Evolutionary conservation across 1,284 basidiomycete species (phyloP).

Genomic region (Chondrostereum purpureum): DNA sequence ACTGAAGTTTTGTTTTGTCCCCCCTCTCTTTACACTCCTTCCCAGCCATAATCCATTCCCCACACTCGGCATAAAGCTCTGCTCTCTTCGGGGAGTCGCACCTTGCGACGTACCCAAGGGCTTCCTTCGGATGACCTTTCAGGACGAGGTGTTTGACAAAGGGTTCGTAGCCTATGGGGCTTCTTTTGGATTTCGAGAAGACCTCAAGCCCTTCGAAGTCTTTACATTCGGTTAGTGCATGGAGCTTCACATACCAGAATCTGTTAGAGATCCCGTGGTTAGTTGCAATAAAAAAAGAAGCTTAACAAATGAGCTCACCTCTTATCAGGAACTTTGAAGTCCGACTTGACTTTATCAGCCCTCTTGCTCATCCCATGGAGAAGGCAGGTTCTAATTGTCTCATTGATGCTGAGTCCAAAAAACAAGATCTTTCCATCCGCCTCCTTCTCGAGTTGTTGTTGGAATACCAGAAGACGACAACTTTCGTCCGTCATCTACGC

Average conservation of each 20-base stretch:
- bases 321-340: slow-evolving; percentile 91
- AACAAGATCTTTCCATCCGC: slow-evolving; percentile 69
- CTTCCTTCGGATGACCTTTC: slow-evolving; percentile 69
- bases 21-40: slow-evolving; percentile 82
- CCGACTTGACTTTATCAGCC: slow-evolving; percentile 79
- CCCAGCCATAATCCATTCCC: slow-evolving; percentile 83
- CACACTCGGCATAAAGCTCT: slow-evolving; percentile 83
- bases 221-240: slow-evolving; percentile 67
- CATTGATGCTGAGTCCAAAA: slow-evolving; percentile 78
- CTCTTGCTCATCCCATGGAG: slow-evolving; percentile 75
- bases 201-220: slow-evolving; percentile 83
- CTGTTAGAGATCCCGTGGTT: slow-evolving; percentile 32
- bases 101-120: slow-evolving; percentile 65
- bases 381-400: slow-evolving; percentile 73
- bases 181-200: slow-evolving; percentile 81
- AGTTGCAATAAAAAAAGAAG: slow-evolving; percentile 3
- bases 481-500: slow-evolving; percentile 89
- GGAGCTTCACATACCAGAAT: slow-evolving; percentile 89
- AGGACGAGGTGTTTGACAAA: slow-evolving; percentile 80
- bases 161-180: slow-evolving; percentile 92
- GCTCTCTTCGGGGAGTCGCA: slow-evolving; percentile 81
- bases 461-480: slow-evolving; percentile 66
- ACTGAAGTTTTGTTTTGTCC: slow-evolving; percentile 80
- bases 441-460: slow-evolving; percentile 87
- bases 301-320: slow-evolving; percentile 43